Conservation (phyloP, 495 filamentous ascomycete species). For the Daldinia grandis region DNA sequence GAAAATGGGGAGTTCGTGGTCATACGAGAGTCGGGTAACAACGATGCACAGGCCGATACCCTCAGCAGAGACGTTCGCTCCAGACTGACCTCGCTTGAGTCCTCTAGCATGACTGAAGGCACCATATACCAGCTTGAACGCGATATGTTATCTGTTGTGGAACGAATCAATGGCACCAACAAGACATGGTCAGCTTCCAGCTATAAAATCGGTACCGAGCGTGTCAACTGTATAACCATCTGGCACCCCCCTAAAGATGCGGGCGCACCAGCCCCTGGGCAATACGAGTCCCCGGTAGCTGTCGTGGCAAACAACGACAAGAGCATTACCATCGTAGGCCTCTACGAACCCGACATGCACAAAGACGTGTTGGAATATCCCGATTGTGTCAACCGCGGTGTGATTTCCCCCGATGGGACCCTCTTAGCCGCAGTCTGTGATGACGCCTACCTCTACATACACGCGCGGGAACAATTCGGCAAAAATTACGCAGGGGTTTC, state of each 20-base stretch:
- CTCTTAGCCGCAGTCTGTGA: constrained; percentile 87
- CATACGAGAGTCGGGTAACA: constrained; percentile 58
- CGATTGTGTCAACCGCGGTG: constrained; percentile 87
- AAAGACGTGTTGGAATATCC: constrained; percentile 75
- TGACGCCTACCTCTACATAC: constrained; percentile 82
- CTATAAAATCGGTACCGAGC: constrained; percentile 55
- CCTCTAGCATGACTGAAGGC: constrained; percentile 48
- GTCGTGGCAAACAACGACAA: constrained; percentile 83
- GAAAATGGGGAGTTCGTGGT: constrained; percentile 85
- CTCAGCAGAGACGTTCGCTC: constrained; percentile 40
- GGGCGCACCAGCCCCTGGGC: constrained; percentile 36
- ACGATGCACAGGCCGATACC: constrained; percentile 47
- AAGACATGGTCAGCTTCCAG: constrained; percentile 51
- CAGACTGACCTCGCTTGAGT: constrained; percentile 20
- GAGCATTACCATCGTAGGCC: constrained; percentile 79
- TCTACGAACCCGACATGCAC: constrained; percentile 55
- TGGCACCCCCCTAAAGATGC: constrained; percentile 55
- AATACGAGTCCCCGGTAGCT: constrained; percentile 57
- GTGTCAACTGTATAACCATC: constrained; percentile 65
- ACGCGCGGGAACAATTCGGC: constrained; percentile 57
- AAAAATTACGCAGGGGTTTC: constrained; percentile 39
- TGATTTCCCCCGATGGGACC: constrained; percentile 86
- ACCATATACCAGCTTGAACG: constrained; percentile 35
- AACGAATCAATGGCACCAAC: constrained; percentile 43
- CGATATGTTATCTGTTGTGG: constrained; percentile 48